These are phyloP conservation scores for Trichomonas tenax DNA, from an alignment of 208 protist species.

Conservation along the genomic window DNA sequence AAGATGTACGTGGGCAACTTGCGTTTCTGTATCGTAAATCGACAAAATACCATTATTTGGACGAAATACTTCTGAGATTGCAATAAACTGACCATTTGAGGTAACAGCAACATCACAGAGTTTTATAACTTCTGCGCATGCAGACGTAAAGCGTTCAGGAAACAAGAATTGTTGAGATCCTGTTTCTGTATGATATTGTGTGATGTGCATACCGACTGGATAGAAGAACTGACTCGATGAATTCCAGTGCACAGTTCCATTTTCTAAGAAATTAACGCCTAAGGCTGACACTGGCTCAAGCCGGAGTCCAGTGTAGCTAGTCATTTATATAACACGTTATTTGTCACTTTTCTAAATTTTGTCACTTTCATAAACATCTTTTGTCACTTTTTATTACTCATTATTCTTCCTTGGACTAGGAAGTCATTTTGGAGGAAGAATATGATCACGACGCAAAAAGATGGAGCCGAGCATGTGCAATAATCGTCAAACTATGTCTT, in stretches of 20 bases:
- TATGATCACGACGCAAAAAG: too few species aligned
- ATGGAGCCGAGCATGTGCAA: too few species aligned
- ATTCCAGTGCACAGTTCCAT: neutral
- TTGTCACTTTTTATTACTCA: too few species aligned
- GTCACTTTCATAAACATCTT: too few species aligned
- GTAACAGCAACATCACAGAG: neutral
- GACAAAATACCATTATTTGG: conserved; percentile 2
- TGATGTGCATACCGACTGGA: neutral
- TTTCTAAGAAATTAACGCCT: neutral
- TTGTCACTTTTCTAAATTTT: too few species aligned
- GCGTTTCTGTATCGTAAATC: conserved; percentile 7
- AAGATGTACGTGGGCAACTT: neutral
- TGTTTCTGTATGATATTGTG: neutral
- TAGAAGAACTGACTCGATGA: conserved; percentile 1
- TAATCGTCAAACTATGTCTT: too few species aligned
- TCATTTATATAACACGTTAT: neutral
- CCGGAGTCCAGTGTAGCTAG: neutral
- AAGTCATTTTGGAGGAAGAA: too few species aligned
- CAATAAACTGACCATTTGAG: neutral
- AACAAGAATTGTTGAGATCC: neutral
- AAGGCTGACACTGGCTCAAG: neutral
- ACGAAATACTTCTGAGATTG: conserved; percentile 14
- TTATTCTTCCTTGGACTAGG: too few species aligned
- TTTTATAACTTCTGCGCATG: neutral
- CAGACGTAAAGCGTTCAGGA: neutral